Percentiles rank a stretch among this genome's conserved stretches.
Evolutionary conservation across 164 flowering plant genomes (phyloP).

Genomic region (Cinnamomum micranthum): DNA sequence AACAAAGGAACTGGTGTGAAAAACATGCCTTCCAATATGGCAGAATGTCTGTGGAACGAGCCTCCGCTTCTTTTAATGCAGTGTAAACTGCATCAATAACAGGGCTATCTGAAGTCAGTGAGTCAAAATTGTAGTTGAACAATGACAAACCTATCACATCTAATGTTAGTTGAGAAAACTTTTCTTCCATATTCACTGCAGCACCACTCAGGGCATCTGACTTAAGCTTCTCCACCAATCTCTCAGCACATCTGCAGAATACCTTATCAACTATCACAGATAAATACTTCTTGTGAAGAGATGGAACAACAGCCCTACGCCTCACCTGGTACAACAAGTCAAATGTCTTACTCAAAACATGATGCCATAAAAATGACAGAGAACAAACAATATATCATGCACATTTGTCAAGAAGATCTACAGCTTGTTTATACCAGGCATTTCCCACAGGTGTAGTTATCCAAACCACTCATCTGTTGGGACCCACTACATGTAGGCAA

Average conservation of each 20-base stretch:
- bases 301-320: constrained; percentile 94
- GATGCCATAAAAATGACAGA: background rate
- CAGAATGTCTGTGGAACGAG: constrained; percentile 78
- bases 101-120: constrained; percentile 73
- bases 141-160: constrained; percentile 91
- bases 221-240: constrained; percentile 72
- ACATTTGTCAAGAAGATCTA: background rate
- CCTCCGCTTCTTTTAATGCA: constrained; percentile 89
- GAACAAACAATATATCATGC: background rate
- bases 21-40: constrained; percentile 91
- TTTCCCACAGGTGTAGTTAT: background rate
- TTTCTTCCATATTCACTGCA: constrained; percentile 87
- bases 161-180: constrained; percentile 80
- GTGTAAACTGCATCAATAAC: constrained; percentile 91
- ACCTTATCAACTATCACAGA: constrained; percentile 85
- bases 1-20: background rate
- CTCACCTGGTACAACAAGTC: constrained; percentile 49
- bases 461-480: background rate
- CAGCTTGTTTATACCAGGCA: background rate
- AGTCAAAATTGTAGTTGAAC: constrained; percentile 90
- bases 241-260: constrained; percentile 78
- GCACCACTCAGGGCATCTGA: constrained; percentile 48
- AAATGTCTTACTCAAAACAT: constrained; percentile 6
- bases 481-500: background rate
- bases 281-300: constrained; percentile 89